Conservation (phyloP, 768 basidiomycete genomes). For the Tylopilus felleus region DNA sequence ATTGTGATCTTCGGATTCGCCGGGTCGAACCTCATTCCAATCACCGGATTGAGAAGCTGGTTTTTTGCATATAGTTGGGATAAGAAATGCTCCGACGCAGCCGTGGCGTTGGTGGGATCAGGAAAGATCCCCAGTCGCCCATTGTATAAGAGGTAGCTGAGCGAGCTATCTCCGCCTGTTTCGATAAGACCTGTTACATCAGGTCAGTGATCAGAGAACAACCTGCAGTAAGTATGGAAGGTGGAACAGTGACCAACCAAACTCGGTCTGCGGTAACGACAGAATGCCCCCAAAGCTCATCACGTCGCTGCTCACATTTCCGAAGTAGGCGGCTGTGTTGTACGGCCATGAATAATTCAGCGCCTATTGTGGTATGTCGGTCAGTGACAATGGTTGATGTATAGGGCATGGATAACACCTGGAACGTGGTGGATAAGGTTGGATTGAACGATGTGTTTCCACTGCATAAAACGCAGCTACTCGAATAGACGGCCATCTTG, state of each 20-base stretch:
- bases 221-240: not conserved
- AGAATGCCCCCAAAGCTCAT: constrained; percentile 17
- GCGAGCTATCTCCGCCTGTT: constrained; percentile 10
- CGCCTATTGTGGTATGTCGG: not conserved
- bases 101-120: constrained; percentile 20
- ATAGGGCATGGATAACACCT: constrained; percentile 9
- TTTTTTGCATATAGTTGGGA: constrained; percentile 10
- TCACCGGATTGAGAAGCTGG: constrained; percentile 21
- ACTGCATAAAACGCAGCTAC: constrained; percentile 19
- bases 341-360: constrained; percentile 15
- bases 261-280: constrained; percentile 12
- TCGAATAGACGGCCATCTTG: constrained; percentile 21
- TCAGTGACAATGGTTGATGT: not conserved
- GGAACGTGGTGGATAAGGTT: constrained; percentile 12
- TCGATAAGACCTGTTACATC: constrained; percentile 11
- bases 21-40: constrained; percentile 24
- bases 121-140: constrained; percentile 19
- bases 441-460: constrained; percentile 17
- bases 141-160: constrained; percentile 22
- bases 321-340: constrained; percentile 4
- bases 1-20: constrained; percentile 26
- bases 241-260: constrained; percentile 6
- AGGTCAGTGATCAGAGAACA: not conserved
- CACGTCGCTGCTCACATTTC: constrained; percentile 12
- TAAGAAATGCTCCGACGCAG: constrained; percentile 16